Evolutionary conservation across 2,329 filamentous ascomycete species (phyloP), one percentile per base, ranked within the genome.

Genomic region (Pseudohalonectria lignicola): DNA sequence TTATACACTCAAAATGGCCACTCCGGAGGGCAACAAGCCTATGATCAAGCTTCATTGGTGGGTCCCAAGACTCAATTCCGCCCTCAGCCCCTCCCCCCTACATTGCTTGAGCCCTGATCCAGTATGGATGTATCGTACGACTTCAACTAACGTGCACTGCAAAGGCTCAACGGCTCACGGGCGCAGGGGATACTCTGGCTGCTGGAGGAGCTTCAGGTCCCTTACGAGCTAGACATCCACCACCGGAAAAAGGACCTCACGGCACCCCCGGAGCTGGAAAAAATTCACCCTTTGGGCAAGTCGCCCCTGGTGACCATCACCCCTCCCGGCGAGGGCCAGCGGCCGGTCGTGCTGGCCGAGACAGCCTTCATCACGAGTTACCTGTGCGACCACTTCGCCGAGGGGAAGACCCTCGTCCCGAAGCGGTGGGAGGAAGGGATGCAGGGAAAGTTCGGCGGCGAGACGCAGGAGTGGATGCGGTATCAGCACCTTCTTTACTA

Each of bases 141-240:
- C 28, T 15, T 11, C 33, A 16, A 31, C 31, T 31, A 28, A 32
- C 39, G 23, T 34, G 37, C 17, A 23, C n/a, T n/a, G n/a, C n/a
- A 30, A 15, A 93, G 86, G 86, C 80, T 94, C 43, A 75, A 90
- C 49, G 68, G 82, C 49, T 93, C 86, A 40, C 82, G 87, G 48
- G 77, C 84, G 11, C 85, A 93, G 58, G 78, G 85, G 44, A 82
- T 90, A 41, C 64, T 92, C 32, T 94, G 85, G 84, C 77, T 94
- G 6, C 73, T 94, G 31, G 84, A 92, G 55, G 86, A 90, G 58
- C 77, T 92, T 44, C 71, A 82, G 31, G 59, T 94, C 25, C 71
- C 80, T 20, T 94, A 94, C 60, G 76, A 88, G 44, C 62, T 95
- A 41, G 76, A 90, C 52, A 70, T 82, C 39, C 92, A 82, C 69